A percentile compares a stretch with the other conserved stretches of the same genome.
Conservation (phyloP, 805 yeast genomes). For the Lipomyces oligophaga region DNA sequence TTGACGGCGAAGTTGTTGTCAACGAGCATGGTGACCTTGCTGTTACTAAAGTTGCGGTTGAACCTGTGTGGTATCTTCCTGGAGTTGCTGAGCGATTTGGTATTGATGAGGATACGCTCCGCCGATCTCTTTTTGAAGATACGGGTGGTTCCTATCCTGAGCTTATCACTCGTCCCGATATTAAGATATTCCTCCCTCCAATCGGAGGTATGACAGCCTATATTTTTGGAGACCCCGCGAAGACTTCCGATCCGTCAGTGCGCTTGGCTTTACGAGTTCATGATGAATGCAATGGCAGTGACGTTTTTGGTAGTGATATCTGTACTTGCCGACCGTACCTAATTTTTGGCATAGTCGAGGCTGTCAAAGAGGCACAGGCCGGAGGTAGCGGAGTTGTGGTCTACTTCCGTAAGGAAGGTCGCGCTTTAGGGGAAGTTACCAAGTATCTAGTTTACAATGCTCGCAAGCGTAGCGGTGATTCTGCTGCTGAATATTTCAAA, state of each 20-base stretch:
- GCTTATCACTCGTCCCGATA: conserved; percentile 62
- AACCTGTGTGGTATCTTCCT: conserved; percentile 69
- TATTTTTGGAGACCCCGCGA: conserved; percentile 58
- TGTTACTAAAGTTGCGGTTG: conserved; percentile 62
- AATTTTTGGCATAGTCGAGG: conserved; percentile 62
- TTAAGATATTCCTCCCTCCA: conserved; percentile 63
- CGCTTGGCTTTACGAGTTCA: conserved; percentile 58
- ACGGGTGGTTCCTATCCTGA: conserved; percentile 72
- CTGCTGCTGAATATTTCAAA: conserved; percentile 63
- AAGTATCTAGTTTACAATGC: conserved; percentile 67
- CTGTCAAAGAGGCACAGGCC: conserved; percentile 62
- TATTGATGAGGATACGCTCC: conserved; percentile 52
- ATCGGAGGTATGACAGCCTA: conserved; percentile 66
- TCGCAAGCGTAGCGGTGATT: conserved; percentile 64
- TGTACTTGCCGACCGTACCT: conserved; percentile 69
- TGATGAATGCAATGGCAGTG: conserved; percentile 69
- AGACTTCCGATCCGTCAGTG: conserved; percentile 50
- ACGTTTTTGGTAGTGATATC: conserved; percentile 64
- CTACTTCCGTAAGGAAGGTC: conserved; percentile 66
- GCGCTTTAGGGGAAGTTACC: conserved; percentile 67
- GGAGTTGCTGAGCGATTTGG: conserved; percentile 64
- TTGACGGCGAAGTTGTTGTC: conserved; percentile 59
- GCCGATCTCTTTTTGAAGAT: conserved; percentile 61
- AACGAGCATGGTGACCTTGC: conserved; percentile 59
- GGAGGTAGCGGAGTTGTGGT: conserved; percentile 65